Evolutionary conservation across 106 monocot genomes (phyloP), one percentile per base, ranked within the genome.

Genomic region (Phalaenopsis equestris): DNA sequence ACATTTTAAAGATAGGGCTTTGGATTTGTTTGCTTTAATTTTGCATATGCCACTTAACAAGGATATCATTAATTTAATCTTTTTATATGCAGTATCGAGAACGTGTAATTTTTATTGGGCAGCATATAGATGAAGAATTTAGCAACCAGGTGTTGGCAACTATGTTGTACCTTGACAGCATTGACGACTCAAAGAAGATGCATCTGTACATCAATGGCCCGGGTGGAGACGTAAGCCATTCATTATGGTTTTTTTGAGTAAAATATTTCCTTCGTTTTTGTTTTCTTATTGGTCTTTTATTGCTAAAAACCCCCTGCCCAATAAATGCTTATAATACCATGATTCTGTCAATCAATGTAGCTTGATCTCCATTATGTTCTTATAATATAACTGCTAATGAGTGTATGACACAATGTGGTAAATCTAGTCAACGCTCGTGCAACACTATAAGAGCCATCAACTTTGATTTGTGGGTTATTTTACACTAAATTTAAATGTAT

Each of bases 141-240:
- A 90, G 94, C 64, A 92, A 97, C 64, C 91, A 97, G 82, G 83
- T 97, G 38, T 82, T 97, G 80, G 92, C 94, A 38, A 94, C 89
- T 56, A 92, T 97, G 90, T 78, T 97, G 81, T 97, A 94, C 78
- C 94, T 97, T 41, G 96, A 97, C 75, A 94, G 90, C 81, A 73
- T 90, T 8, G 93, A 96, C 48, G 88, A 86, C 30, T 88, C 92
- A 23, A 90, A 94, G 77, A 90, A 92, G 80, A 67, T 97, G 45
- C 85, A 86, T 86, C 74, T 97, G 30, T 97, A 94, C 86, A 97
- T 97, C 78, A 97, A 94, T 84, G 91, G 94, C 16, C 92, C 87
- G 72, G 96, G 96, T 58, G 96, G 96, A 73, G 96, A 97, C 87
- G 96, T 97, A 80, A 92, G 91, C 86, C 77, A 24, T 64, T 61